Conservation (phyloP, 2,329 filamentous ascomycete species). For the Penicillium rolfsii region DNA sequence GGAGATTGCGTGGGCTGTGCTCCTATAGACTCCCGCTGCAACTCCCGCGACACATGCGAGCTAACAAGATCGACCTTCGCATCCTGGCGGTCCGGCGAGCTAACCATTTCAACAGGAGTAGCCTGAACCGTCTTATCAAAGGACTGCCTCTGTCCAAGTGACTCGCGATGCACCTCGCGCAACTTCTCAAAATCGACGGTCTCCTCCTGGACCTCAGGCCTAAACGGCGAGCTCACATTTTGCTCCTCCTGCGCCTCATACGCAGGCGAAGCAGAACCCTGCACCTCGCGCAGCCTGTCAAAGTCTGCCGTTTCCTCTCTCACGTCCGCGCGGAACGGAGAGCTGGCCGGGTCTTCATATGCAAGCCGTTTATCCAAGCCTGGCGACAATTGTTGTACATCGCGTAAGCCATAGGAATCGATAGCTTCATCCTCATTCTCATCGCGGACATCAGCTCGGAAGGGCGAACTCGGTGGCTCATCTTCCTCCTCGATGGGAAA, state of each 20-base stretch:
- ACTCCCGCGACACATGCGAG: conserved; percentile 20
- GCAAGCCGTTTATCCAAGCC: conserved; percentile 23
- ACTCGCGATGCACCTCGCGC: conserved; percentile 15
- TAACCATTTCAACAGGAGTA: conserved; percentile 20
- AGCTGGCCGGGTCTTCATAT: conserved; percentile 35
- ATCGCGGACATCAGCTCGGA: conserved; percentile 36
- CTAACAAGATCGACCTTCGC: conserved; percentile 33
- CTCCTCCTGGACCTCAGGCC: conserved; percentile 32
- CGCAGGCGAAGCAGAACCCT: conserved; percentile 13
- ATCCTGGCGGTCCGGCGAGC: conserved; percentile 39
- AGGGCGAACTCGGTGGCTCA: conserved; percentile 42
- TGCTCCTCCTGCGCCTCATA: conserved; percentile 22
- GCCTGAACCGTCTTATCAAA: neutral
- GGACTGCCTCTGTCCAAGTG: conserved; percentile 7
- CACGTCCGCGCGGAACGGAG: conserved; percentile 41
- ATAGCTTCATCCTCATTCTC: conserved; percentile 21
- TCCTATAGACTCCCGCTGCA: conserved; percentile 9
- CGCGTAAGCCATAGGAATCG: conserved; percentile 22
- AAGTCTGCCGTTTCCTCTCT: conserved; percentile 39
- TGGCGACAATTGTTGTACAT: conserved; percentile 22
- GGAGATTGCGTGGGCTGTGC: neutral
- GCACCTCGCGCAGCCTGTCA: conserved; percentile 23
- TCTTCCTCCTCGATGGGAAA: conserved; percentile 15
- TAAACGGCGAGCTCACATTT: conserved; percentile 43
- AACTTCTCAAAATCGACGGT: conserved; percentile 33